Evolutionary conservation across 176 grass and related monocot genomes (phyloP).

Genomic region (Otatea glauca): DNA sequence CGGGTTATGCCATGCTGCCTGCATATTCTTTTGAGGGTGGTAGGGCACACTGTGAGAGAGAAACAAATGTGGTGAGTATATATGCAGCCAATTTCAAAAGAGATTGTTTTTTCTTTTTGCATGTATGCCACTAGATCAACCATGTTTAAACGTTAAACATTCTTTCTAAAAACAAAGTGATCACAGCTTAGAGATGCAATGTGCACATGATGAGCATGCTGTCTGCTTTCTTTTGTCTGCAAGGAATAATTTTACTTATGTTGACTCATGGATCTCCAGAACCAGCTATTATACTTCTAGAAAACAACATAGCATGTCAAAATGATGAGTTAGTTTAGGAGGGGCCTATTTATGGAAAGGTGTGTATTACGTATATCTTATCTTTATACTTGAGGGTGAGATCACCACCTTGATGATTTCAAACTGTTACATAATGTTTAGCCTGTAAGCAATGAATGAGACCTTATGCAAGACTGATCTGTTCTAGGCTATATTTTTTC

Average conservation of each 20-base stretch:
- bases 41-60: slow-evolving; percentile 77
- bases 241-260: slow-evolving; percentile 29
- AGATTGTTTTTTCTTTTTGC: slow-evolving; percentile 15
- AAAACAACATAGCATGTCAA: slow-evolving; percentile 32
- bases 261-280: slow-evolving; percentile 9
- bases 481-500: slow-evolving; percentile 19
- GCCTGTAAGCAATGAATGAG: slow-evolving; percentile 12
- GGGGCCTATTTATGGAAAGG: not conserved
- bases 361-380: slow-evolving; percentile 15
- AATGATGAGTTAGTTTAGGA: slow-evolving; percentile 37
- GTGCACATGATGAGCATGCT: slow-evolving; percentile 34
- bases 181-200: slow-evolving; percentile 6
- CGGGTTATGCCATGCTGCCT: slow-evolving; percentile 90
- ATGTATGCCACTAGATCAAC: slow-evolving; percentile 24
- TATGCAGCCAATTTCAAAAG: slow-evolving; percentile 1
- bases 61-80: slow-evolving; percentile 33
- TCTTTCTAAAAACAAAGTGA: slow-evolving; percentile 4
- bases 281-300: slow-evolving; percentile 40
- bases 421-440: slow-evolving; percentile 20
- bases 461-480: not conserved
- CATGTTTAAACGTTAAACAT: slow-evolving; percentile 2
- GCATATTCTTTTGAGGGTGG: slow-evolving; percentile 99
- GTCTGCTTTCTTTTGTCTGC: slow-evolving; percentile 20
- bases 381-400: slow-evolving; percentile 22
- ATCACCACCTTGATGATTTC: slow-evolving; percentile 31